These are phyloP conservation scores for Aspergillus novoparasiticus DNA, from an alignment of 2,329 filamentous ascomycete species.

Conservation along the genomic window DNA sequence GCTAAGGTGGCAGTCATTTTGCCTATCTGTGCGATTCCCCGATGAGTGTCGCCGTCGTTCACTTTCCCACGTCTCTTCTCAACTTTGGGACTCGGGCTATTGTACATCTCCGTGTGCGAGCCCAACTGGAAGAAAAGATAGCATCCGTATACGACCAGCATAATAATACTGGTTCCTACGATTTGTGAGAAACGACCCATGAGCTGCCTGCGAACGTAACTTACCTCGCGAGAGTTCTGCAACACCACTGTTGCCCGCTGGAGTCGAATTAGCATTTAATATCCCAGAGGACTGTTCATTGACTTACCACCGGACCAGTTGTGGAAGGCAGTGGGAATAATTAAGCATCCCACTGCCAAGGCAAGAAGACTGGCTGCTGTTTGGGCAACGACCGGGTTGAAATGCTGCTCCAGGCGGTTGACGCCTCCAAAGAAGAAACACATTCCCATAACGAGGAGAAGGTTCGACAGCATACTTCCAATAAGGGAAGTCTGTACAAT, in stretches of 20 bases:
- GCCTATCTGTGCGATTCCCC: constrained; percentile 56
- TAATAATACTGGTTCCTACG: constrained; percentile 67
- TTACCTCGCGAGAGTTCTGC: constrained; percentile 38
- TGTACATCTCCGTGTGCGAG: constrained; percentile 80
- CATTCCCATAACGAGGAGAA: constrained; percentile 87
- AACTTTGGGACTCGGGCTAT: constrained; percentile 76
- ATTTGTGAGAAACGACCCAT: background rate
- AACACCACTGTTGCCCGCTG: constrained; percentile 30
- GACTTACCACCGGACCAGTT: constrained; percentile 50
- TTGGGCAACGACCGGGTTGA: constrained; percentile 90
- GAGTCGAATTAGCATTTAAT: constrained; percentile 8
- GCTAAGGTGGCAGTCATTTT: constrained; percentile 54
- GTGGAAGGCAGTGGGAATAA: constrained; percentile 87
- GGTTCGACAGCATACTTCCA: constrained; percentile 86
- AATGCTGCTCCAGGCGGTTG: constrained; percentile 77
- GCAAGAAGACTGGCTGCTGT: constrained; percentile 81
- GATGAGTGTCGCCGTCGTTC: constrained; percentile 52
- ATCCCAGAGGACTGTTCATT: background rate
- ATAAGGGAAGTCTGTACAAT: constrained; percentile 94
- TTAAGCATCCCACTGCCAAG: constrained; percentile 76
- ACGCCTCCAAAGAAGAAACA: constrained; percentile 88
- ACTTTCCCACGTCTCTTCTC: constrained; percentile 57
- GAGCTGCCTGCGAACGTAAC: background rate
- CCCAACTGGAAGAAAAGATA: constrained; percentile 92
- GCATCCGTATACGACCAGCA: constrained; percentile 78